Conservation (phyloP, 139 green algal genomes). For the Chlamydomonas urium region DNA sequence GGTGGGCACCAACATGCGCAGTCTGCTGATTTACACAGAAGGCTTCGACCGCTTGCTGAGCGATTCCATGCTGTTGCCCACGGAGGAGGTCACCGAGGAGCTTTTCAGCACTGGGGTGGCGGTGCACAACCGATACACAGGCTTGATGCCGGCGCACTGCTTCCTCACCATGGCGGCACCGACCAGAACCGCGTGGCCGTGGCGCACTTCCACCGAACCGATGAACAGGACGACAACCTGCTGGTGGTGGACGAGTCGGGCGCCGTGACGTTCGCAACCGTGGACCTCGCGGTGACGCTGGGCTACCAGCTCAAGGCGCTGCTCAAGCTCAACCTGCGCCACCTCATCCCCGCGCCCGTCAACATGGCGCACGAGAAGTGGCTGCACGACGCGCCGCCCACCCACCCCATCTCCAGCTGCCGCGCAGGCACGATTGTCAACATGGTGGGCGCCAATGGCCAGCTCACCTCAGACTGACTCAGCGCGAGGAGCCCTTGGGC, state of each 20-base stretch:
- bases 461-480: conserved; percentile 19
- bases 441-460: conserved; percentile 20
- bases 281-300: conserved; percentile 14
- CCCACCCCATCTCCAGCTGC: conserved; percentile 19
- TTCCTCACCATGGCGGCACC: conserved; percentile 1
- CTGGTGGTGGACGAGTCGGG: conserved; percentile 29
- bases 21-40: not conserved
- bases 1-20: not conserved
- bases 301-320: conserved; percentile 23
- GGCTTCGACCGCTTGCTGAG: conserved; percentile 19
- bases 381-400: conserved; percentile 20
- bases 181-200: conserved; percentile 27
- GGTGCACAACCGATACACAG: not conserved
- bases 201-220: conserved; percentile 12
- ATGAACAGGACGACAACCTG: conserved; percentile 17
- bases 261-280: conserved; percentile 19
- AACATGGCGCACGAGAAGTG: conserved; percentile 35
- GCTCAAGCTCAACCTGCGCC: conserved; percentile 19
- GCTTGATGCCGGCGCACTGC: not conserved
- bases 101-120: not conserved
- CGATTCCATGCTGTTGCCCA: not conserved
- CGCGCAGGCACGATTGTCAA: conserved; percentile 32
- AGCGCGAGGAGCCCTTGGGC: conserved; percentile 17
- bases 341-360: conserved; percentile 35
- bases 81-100: not conserved